Evolutionary conservation across 306 rosid species (phyloP), one percentile per base, ranked within the genome.

Genomic region (Corylus americana): DNA sequence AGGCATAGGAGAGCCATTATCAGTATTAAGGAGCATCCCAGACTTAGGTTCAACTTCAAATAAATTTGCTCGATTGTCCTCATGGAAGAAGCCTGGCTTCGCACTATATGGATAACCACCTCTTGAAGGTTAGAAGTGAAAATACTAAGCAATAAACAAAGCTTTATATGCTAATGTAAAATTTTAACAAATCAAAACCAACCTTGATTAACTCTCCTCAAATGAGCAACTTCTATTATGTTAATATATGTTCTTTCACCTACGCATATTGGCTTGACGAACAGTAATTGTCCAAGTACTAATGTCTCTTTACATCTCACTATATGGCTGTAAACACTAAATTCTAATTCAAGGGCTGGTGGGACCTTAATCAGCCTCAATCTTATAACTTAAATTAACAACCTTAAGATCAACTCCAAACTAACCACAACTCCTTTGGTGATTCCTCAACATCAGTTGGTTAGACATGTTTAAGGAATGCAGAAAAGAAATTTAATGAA

Each of bases 11-110:
- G 97, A 91, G 83, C 99, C 99, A 78, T 91, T 91, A 86, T 95
- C 99, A 45, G 99, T 95, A 87, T 95, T 95, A 68, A 90, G 80
- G 72, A 95, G 88, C 99, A 91, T 95, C 79, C 97, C 97, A 48
- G 98, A 90, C 87, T 90, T 92, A 22, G 85, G 93, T 55, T 91
- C 99, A 76, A 95, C 99, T 87, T 91, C 92, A 83, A 93, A 95
- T 76, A 95, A 81, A 88, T 87, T 93, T 76, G 98, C 96, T 39
- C 91, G 98, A 74, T 91, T 93, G 61, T 92, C 94, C 77, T 95
- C 97, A 14, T 88, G 94, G 86, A 95, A 95, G 87, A 95, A 95
- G 39, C 98, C 89, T 67, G 99, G 99, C 89, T 95, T 93, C 54
- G 98, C 98, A 87, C 99, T 93, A 92, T 76, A 80, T 47, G 70